Evolutionary conservation across 2,329 filamentous ascomycete genomes (phyloP).

Genomic region (Cercospora canescens): DNA sequence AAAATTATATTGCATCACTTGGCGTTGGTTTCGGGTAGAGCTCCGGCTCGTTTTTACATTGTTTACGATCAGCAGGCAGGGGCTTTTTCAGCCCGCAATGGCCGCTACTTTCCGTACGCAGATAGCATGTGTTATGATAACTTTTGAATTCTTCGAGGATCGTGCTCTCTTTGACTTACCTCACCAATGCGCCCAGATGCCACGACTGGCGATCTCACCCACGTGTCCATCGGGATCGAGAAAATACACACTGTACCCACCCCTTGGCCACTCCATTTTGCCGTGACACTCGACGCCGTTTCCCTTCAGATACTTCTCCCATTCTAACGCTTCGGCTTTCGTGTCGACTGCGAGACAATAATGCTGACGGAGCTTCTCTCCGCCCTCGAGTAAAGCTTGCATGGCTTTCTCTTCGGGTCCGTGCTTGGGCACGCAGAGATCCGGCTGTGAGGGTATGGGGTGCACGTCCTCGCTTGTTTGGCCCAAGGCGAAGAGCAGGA

Average conservation of each 20-base stretch:
- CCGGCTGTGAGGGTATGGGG: conserved; percentile 1
- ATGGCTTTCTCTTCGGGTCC: conserved; percentile 6
- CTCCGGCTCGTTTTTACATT: background rate
- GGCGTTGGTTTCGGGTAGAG: background rate
- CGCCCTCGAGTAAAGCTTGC: background rate
- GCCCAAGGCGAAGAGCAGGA: conserved; percentile 15
- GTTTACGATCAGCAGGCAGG: background rate
- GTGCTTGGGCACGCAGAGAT: conserved; percentile 13
- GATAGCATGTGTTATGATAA: conserved; percentile 1
- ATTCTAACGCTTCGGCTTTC: conserved; percentile 11
- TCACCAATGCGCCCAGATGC: conserved; percentile 17
- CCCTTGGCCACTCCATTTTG: conserved; percentile 15
- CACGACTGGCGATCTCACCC: conserved; percentile 19
- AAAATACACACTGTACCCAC: conserved; percentile 21
- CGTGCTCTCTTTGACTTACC: background rate
- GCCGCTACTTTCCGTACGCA: background rate
- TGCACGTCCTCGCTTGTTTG: conserved; percentile 9
- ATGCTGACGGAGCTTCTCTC: conserved; percentile 12
- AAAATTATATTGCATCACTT: background rate
- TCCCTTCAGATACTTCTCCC: conserved; percentile 10
- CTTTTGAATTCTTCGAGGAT: background rate
- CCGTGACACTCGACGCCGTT: conserved; percentile 6
- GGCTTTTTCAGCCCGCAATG: background rate
- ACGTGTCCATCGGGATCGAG: conserved; percentile 17
- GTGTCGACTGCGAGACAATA: conserved; percentile 15